Percentiles rank a stretch among this genome's conserved stretches.
Conservation (phyloP, 805 yeast genomes). For the Geotrichum ghanense region DNA sequence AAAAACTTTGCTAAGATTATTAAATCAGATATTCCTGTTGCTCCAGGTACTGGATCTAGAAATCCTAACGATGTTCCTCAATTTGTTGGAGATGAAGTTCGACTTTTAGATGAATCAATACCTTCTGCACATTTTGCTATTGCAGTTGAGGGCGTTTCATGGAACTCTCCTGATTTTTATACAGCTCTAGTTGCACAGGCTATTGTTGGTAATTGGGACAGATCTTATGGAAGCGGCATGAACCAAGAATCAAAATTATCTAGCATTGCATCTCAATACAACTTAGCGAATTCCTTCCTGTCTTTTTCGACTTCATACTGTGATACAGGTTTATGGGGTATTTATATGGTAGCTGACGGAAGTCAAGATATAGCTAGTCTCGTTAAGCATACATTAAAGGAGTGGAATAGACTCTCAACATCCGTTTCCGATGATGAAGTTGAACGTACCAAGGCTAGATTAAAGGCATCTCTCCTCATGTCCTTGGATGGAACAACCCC, state of each 20-base stretch:
- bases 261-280: conserved; percentile 45
- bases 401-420: conserved; percentile 76
- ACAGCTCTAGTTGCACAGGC: conserved; percentile 95
- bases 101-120: conserved; percentile 68
- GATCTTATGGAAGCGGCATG: conserved; percentile 75
- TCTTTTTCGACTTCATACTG: conserved; percentile 95
- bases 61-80: conserved; percentile 58
- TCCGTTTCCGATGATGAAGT: conserved; percentile 85
- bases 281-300: conserved; percentile 86
- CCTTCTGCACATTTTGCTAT: conserved; percentile 88
- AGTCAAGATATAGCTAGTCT: conserved; percentile 53
- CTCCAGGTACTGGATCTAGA: conserved; percentile 57
- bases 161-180: conserved; percentile 94
- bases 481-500: conserved; percentile 93
- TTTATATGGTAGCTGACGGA: conserved; percentile 78
- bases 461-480: conserved; percentile 81
- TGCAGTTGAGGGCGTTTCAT: conserved; percentile 95
- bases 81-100: conserved; percentile 78
- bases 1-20: conserved; percentile 48
- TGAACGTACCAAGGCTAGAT: conserved; percentile 86
- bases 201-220: conserved; percentile 94
- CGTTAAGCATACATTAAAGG: conserved; percentile 64
- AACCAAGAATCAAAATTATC: conserved; percentile 82
- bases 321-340: conserved; percentile 97
- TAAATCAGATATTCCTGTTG: conserved; percentile 40